A percentile compares a stretch with the other conserved stretches of the same genome.
These are phyloP conservation scores for Phytophthora pluvialis DNA, from an alignment of 352 stramenopile species.

Conservation along the genomic window DNA sequence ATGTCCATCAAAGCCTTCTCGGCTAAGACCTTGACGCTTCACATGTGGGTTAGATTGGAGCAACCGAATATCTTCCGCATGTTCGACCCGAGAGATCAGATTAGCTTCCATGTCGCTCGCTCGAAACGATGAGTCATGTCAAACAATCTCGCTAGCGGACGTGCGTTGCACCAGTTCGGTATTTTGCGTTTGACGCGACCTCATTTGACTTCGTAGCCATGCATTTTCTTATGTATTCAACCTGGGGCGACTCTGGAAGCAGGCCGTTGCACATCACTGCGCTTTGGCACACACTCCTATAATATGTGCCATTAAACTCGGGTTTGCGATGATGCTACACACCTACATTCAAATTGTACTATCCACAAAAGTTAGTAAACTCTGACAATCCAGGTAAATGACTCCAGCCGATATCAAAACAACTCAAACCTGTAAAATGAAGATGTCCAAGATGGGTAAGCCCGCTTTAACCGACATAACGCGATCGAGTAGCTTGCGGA, in stretches of 20 bases:
- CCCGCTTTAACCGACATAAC: constrained; percentile 9
- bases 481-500: constrained; percentile 11
- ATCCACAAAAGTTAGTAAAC: not conserved
- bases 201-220: not conserved
- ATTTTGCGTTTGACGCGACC: not conserved
- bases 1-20: not conserved
- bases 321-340: constrained; percentile 1
- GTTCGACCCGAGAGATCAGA: not conserved
- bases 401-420: too few relatives aligned
- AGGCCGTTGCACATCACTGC: not conserved
- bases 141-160: not conserved
- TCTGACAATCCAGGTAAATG: too few relatives aligned
- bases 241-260: not conserved
- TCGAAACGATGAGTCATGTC: constrained; percentile 9
- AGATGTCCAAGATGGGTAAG: constrained; percentile 14
- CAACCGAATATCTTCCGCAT: constrained; percentile 6
- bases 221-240: constrained; percentile 1
- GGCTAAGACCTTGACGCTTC: not conserved
- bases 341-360: constrained; percentile 10
- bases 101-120: not conserved
- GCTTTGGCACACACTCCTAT: constrained; percentile 4
- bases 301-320: constrained; percentile 5
- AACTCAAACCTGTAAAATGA: constrained; percentile 20
- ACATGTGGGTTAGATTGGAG: constrained; percentile 3
- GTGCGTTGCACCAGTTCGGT: not conserved